Evolutionary conservation across 495 filamentous ascomycete species (phyloP).

Genomic region (Xanthoparmelia taractica): DNA sequence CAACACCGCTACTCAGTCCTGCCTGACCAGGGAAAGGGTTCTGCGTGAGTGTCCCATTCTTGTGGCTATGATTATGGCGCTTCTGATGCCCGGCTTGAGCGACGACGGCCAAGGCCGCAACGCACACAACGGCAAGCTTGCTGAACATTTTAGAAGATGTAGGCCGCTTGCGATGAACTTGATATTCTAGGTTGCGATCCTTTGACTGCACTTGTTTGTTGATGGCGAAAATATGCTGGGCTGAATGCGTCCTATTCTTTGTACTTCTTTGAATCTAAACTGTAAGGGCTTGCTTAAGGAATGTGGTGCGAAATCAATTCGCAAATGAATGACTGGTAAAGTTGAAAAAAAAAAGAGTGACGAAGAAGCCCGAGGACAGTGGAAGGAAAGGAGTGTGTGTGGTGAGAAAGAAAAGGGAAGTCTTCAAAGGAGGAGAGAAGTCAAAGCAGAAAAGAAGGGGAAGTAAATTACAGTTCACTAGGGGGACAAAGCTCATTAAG

Average conservation of each 20-base stretch:
- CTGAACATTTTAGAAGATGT: slow-evolving; percentile 28
- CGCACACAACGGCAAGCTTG: slow-evolving; percentile 42
- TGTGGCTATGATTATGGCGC: slow-evolving; percentile 26
- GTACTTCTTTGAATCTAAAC: slow-evolving; percentile 12
- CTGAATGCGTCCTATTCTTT: slow-evolving; percentile 12
- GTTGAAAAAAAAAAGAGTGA: slow-evolving; percentile 29
- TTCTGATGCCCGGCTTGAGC: slow-evolving; percentile 34
- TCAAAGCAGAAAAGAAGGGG: background rate
- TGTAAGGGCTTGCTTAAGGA: slow-evolving; percentile 24
- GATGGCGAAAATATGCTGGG: background rate
- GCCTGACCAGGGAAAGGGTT: background rate
- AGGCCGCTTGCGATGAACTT: slow-evolving; percentile 10
- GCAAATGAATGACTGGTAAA: slow-evolving; percentile 41
- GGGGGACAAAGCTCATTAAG: slow-evolving; percentile 12
- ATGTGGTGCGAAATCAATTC: slow-evolving; percentile 44
- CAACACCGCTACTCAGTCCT: background rate
- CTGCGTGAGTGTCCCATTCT: slow-evolving; percentile 8
- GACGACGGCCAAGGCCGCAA: slow-evolving; percentile 43
- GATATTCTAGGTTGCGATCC: background rate
- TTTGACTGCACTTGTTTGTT: background rate
- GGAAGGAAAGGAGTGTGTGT: slow-evolving; percentile 26
- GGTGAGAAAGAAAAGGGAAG: slow-evolving; percentile 4
- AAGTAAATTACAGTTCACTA: background rate
- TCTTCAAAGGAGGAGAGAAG: slow-evolving; percentile 1
- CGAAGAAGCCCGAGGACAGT: slow-evolving; percentile 20